These are phyloP conservation scores for Allomyces arbusculus DNA, from an alignment of 192 early-diverging fungal species.

Conservation along the genomic window DNA sequence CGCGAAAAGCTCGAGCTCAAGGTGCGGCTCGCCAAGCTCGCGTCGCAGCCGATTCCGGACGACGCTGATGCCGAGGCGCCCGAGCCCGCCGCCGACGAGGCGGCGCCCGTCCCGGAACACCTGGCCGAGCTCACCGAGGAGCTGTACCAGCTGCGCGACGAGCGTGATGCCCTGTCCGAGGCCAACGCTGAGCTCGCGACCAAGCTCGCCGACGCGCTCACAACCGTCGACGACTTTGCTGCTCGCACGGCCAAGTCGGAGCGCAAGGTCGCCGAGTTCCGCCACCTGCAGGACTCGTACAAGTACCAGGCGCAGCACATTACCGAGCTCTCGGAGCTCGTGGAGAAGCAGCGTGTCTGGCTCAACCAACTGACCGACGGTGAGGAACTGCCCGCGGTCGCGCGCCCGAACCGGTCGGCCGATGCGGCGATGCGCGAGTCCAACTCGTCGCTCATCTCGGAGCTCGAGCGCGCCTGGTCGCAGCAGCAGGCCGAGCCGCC, in stretches of 20 bases:
- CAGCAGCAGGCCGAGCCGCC: not conserved
- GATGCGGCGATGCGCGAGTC: not conserved
- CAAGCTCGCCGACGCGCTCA: not conserved
- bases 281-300: not conserved
- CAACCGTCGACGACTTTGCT: not conserved
- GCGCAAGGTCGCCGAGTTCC: not conserved
- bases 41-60: not conserved
- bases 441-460: not conserved
- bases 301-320: not conserved
- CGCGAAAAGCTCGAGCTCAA: constrained; percentile 3
- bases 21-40: not conserved
- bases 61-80: not conserved
- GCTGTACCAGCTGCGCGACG: constrained; percentile 9
- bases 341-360: not conserved
- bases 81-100: constrained; percentile 3
- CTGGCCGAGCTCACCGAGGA: constrained; percentile 10
- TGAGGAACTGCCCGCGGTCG: not conserved
- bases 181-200: not conserved
- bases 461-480: not conserved
- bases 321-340: not conserved
- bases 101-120: constrained; percentile 2
- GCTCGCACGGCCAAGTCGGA: not conserved
- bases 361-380: not conserved
- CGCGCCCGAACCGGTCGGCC: not conserved
- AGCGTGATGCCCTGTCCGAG: not conserved